phyloP scores from a whole-genome alignment of 2,329 filamentous ascomycete genomes.

The Cordyceps cicadae region DNA sequence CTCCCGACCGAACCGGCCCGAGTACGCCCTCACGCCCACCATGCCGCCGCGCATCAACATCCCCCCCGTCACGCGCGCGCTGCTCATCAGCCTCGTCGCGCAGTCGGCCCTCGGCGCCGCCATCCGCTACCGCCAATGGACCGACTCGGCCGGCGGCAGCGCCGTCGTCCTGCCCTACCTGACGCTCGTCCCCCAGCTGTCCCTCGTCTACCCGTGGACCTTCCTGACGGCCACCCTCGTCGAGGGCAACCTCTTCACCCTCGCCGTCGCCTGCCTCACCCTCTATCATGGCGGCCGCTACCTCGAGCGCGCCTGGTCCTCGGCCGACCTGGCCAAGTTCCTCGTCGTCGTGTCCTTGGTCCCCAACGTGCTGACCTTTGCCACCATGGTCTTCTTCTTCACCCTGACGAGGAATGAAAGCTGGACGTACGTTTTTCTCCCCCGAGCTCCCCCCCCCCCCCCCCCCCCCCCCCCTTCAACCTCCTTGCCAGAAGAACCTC shows the following conservation, averaged over 20 bases:
- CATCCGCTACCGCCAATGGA: constrained; percentile 65
- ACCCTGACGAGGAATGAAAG: constrained; percentile 57
- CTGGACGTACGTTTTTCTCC: constrained; percentile 62
- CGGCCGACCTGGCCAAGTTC: constrained; percentile 85
- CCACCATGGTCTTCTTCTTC: constrained; percentile 66
- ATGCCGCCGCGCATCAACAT: constrained; percentile 85
- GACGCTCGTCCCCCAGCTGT: constrained; percentile 73
- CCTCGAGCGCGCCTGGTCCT: constrained; percentile 92
- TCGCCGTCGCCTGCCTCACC: constrained; percentile 67
- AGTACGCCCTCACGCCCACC: constrained; percentile 22
- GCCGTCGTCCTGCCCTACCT: constrained; percentile 76
- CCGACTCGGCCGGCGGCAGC: constrained; percentile 29
- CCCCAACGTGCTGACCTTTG: constrained; percentile 70
- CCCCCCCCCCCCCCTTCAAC: background rate
- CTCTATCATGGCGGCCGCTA: constrained; percentile 91
- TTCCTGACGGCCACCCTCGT: constrained; percentile 79
- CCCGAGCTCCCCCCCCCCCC: too few relatives aligned
- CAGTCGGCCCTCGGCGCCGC: constrained; percentile 77
- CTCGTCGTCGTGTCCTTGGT: constrained; percentile 67
- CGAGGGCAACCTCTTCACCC: constrained; percentile 85
- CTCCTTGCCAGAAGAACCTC: background rate
- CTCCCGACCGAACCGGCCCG: constrained; percentile 5
- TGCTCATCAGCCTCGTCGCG: constrained; percentile 65
- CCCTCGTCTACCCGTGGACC: constrained; percentile 88
- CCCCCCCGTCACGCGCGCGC: constrained; percentile 77